Conservation (phyloP, 192 early-diverging fungal species). For the Globomyces pollinis-pini region DNA sequence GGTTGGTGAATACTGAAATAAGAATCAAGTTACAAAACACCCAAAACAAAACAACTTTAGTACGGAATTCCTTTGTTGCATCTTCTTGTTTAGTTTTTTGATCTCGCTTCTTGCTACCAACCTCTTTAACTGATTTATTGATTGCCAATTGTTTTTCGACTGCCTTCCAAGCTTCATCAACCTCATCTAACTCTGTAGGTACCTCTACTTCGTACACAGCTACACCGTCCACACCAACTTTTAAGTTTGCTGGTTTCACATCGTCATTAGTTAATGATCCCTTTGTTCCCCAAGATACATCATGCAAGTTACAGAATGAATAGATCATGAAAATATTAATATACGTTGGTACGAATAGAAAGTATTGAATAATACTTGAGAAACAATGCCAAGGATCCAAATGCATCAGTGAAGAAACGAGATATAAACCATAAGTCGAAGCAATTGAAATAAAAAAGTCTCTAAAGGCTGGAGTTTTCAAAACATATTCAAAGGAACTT, state of each 20-base stretch:
- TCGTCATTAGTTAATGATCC: conserved; percentile 28
- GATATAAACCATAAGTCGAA: conserved; percentile 43
- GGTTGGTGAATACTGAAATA: conserved; percentile 59
- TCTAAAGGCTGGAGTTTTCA: conserved; percentile 22
- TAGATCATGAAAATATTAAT: conserved; percentile 46
- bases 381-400: conserved; percentile 48
- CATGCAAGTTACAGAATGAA: conserved; percentile 48
- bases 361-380: conserved; percentile 38
- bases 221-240: conserved; percentile 13
- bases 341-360: conserved; percentile 41
- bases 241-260: conserved; percentile 10
- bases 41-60: conserved; percentile 43
- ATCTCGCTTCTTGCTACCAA: conserved; percentile 27
- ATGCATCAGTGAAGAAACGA: conserved; percentile 36
- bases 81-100: conserved; percentile 66
- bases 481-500: conserved; percentile 16
- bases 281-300: conserved; percentile 59
- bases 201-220: conserved; percentile 16
- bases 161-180: conserved; percentile 13
- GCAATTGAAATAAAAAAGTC: conserved; percentile 35
- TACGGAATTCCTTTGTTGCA: conserved; percentile 59
- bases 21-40: conserved; percentile 70
- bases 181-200: conserved; percentile 14
- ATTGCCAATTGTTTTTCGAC: conserved; percentile 12
- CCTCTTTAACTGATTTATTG: conserved; percentile 8